Evolutionary conservation across 2,329 filamentous ascomycete species (phyloP).

Genomic region (Pseudogymnoascus sp.): DNA sequence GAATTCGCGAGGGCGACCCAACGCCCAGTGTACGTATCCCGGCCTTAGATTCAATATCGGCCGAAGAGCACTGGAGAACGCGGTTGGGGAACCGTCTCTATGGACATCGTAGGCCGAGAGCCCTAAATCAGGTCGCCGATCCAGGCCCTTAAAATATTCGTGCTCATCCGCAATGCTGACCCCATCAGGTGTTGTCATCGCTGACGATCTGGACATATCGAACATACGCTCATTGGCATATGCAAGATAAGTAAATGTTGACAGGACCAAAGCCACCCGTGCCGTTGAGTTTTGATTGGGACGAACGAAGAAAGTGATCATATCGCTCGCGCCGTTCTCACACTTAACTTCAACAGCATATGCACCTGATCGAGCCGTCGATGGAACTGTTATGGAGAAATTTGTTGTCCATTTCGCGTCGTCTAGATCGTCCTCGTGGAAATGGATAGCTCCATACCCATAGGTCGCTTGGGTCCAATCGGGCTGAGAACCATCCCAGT

Average conservation of each 20-base stretch:
- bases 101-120: constrained; percentile 34
- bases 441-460: constrained; percentile 34
- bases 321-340: constrained; percentile 20
- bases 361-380: constrained; percentile 22
- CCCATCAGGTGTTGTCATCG: constrained; percentile 22
- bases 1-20: constrained; percentile 32
- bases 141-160: constrained; percentile 21
- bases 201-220: constrained; percentile 25
- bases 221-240: constrained; percentile 35
- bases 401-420: constrained; percentile 32
- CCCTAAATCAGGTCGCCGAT: constrained; percentile 30
- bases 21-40: constrained; percentile 31
- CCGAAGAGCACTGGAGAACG: constrained; percentile 29
- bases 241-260: constrained; percentile 33
- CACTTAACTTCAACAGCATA: constrained; percentile 27
- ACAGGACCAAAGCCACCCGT: constrained; percentile 27
- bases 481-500: constrained; percentile 28
- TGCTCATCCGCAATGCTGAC: constrained; percentile 17
- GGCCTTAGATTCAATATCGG: constrained; percentile 34
- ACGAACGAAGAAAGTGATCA: constrained; percentile 31
- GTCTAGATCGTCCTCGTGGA: constrained; percentile 34
- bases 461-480: constrained; percentile 30
- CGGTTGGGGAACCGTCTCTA: constrained; percentile 30
- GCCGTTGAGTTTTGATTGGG: constrained; percentile 18
- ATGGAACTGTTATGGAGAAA: constrained; percentile 25